phyloP scores from a whole-genome alignment of 2,329 filamentous ascomycete genomes.

The Fusarium camptoceras region DNA sequence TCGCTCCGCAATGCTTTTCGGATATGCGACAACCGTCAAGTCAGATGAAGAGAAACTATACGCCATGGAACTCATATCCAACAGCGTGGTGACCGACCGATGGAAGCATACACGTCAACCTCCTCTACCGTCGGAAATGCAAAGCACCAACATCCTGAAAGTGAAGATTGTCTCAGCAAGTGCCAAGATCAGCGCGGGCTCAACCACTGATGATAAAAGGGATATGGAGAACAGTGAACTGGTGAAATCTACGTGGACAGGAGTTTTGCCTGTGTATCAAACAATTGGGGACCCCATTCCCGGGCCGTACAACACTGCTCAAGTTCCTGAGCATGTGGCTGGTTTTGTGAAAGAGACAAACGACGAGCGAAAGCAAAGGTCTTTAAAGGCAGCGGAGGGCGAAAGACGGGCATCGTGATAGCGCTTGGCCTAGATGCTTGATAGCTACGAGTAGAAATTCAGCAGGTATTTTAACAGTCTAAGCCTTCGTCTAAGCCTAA shows the following conservation, averaged over 20 bases:
- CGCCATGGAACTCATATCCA: conserved; percentile 83
- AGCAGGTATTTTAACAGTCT: neutral
- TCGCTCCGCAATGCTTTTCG: conserved; percentile 82
- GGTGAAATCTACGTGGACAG: conserved; percentile 63
- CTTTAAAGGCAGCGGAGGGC: conserved; percentile 44
- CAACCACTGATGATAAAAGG: conserved; percentile 65
- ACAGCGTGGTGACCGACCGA: conserved; percentile 75
- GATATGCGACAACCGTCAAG: conserved; percentile 75
- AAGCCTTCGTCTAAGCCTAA: no score
- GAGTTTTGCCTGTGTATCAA: conserved; percentile 72
- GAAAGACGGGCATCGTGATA: conserved; percentile 27
- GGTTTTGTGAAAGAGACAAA: conserved; percentile 56
- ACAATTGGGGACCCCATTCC: conserved; percentile 73
- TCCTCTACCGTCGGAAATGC: conserved; percentile 79
- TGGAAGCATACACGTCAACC: conserved; percentile 78
- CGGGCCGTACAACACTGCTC: conserved; percentile 67
- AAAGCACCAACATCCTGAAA: conserved; percentile 77
- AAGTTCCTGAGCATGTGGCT: conserved; percentile 71
- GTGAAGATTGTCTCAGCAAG: conserved; percentile 77
- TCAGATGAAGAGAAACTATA: conserved; percentile 77
- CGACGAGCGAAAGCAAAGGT: conserved; percentile 43
- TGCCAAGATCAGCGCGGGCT: conserved; percentile 78
- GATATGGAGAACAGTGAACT: conserved; percentile 61
- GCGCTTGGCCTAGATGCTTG: neutral
- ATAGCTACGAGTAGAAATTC: neutral